A percentile compares a stretch with the other conserved stretches of the same genome.
phyloP scores from a whole-genome alignment of 495 filamentous ascomycete genomes.

The Penicillium roqueforti region DNA sequence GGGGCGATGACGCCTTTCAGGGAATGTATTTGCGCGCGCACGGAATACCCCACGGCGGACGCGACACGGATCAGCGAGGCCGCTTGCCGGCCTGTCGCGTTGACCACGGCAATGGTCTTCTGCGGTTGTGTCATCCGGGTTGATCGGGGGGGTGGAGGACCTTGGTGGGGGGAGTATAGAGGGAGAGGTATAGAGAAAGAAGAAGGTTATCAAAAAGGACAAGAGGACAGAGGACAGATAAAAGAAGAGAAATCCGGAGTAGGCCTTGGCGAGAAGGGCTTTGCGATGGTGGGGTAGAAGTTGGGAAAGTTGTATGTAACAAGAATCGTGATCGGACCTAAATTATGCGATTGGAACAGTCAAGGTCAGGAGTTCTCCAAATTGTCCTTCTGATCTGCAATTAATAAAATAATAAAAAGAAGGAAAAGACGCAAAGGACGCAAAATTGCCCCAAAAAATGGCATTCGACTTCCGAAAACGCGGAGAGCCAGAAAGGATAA shows the following conservation, averaged over 20 bases:
- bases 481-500: constrained; percentile 5
- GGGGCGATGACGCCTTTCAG: constrained; percentile 75
- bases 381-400: constrained; percentile 15
- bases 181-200: background rate
- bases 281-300: constrained; percentile 29
- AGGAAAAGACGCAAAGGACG: too few relatives aligned
- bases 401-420: constrained; percentile 4
- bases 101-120: constrained; percentile 88
- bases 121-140: constrained; percentile 45
- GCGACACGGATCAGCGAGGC: constrained; percentile 91
- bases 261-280: constrained; percentile 29
- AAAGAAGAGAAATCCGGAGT: constrained; percentile 28
- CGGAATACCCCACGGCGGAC: constrained; percentile 83
- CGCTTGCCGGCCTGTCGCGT: constrained; percentile 87
- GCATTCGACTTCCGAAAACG: background rate
- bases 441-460: too few relatives aligned
- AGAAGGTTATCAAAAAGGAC: constrained; percentile 10
- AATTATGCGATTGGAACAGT: constrained; percentile 29
- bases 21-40: constrained; percentile 83
- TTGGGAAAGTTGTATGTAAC: constrained; percentile 25
- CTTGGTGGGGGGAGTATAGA: background rate
- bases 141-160: constrained; percentile 4
- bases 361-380: constrained; percentile 25
- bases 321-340: constrained; percentile 24
- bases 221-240: constrained; percentile 1